Evolutionary conservation across 2,329 filamentous ascomycete species (phyloP).

Genomic region (Beauveria australis): DNA sequence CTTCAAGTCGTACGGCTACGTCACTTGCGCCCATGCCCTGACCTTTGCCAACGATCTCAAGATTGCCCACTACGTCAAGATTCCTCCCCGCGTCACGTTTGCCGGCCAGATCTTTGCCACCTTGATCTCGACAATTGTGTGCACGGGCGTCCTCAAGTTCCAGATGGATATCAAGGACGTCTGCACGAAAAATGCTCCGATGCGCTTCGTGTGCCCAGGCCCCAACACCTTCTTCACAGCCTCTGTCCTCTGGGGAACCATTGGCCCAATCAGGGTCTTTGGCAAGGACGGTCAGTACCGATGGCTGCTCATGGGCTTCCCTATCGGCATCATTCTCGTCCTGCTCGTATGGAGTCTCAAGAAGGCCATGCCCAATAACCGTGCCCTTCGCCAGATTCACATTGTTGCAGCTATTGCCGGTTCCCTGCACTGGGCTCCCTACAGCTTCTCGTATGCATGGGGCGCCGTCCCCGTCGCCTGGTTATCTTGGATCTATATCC

Average conservation of each 20-base stretch:
- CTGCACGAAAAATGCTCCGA: conserved; percentile 28
- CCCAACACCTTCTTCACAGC: conserved; percentile 36
- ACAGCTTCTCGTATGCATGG: conserved; percentile 38
- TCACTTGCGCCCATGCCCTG: conserved; percentile 20
- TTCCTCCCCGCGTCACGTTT: conserved; percentile 39
- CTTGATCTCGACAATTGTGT: conserved; percentile 37
- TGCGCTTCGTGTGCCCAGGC: conserved; percentile 29
- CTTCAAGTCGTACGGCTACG: conserved; percentile 27
- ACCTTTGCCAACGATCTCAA: conserved; percentile 36
- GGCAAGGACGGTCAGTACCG: conserved; percentile 31
- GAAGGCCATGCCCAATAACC: conserved; percentile 24
- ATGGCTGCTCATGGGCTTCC: conserved; percentile 32
- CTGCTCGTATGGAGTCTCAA: conserved; percentile 28
- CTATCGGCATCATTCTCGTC: conserved; percentile 28
- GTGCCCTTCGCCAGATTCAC: conserved; percentile 31
- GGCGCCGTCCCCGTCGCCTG: conserved; percentile 39
- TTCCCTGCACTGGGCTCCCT: conserved; percentile 32
- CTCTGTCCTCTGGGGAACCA: conserved; percentile 36
- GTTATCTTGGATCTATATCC: conserved; percentile 40
- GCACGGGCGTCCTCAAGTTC: conserved; percentile 35
- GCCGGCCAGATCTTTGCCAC: conserved; percentile 38
- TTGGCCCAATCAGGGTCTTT: conserved; percentile 35
- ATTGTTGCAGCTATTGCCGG: conserved; percentile 35
- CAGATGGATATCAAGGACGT: conserved; percentile 26
- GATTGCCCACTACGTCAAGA: conserved; percentile 42